Conservation (phyloP, 331 rosid species). For the Arachis monticola region DNA sequence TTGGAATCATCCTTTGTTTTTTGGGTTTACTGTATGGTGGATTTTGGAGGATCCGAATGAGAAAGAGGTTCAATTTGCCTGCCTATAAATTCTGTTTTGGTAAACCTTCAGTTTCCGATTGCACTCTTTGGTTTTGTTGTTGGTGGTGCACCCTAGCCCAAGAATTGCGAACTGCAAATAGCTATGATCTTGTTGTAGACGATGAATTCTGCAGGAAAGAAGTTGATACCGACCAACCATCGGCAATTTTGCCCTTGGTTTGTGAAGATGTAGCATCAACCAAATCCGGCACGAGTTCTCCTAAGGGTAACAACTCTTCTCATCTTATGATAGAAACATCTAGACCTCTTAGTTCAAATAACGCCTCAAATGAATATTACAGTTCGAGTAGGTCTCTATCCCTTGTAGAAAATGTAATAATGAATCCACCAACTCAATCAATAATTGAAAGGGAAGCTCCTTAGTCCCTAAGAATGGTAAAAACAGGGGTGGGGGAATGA, state of each 20-base stretch:
- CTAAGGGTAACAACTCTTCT: slow-evolving; percentile 44
- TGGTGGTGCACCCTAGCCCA: slow-evolving; percentile 98
- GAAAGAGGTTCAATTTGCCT: slow-evolving; percentile 87
- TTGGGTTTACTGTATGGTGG: slow-evolving; percentile 96
- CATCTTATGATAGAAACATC: slow-evolving; percentile 45
- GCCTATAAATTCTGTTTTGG: slow-evolving; percentile 79
- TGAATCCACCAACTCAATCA: slow-evolving; percentile 75
- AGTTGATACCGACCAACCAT: slow-evolving; percentile 28
- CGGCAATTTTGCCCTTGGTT: slow-evolving; percentile 56
- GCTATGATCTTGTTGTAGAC: slow-evolving; percentile 61
- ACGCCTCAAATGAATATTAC: slow-evolving; percentile 37
- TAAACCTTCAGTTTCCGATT: slow-evolving; percentile 68
- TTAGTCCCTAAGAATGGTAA: slow-evolving; percentile 13
- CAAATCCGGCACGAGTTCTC: slow-evolving; percentile 54
- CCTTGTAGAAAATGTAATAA: slow-evolving; percentile 52
- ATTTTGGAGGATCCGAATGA: slow-evolving; percentile 98
- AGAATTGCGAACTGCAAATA: slow-evolving; percentile 78
- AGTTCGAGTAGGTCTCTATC: slow-evolving; percentile 51
- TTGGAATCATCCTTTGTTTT: slow-evolving; percentile 74
- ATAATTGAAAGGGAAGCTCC: slow-evolving; percentile 57
- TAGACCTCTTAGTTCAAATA: slow-evolving; percentile 45
- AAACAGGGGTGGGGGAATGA: not conserved
- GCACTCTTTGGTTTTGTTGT: slow-evolving; percentile 86
- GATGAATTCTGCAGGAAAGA: slow-evolving; percentile 55
- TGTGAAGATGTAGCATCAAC: slow-evolving; percentile 49